These are phyloP conservation scores for Penicillium palitans DNA, from an alignment of 2,329 filamentous ascomycete species.

Conservation along the genomic window DNA sequence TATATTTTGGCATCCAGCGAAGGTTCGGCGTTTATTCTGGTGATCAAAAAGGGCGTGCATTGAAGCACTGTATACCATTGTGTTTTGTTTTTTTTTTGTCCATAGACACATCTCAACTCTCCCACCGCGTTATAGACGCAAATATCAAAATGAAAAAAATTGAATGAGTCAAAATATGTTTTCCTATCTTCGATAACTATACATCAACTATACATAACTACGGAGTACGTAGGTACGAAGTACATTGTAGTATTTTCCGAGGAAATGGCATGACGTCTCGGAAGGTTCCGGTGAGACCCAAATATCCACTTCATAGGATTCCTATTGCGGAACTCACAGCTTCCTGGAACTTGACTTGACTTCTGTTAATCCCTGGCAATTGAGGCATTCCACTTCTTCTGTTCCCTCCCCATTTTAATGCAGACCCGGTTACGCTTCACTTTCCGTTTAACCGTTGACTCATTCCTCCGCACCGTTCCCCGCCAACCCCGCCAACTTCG, in stretches of 20 bases:
- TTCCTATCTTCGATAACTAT: background rate
- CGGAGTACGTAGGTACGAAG: background rate
- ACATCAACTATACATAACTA: background rate
- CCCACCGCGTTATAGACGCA: conserved; percentile 21
- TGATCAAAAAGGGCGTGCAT: conserved; percentile 23
- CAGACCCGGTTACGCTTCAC: background rate
- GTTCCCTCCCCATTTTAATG: background rate
- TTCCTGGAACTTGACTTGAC: background rate
- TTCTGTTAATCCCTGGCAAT: background rate
- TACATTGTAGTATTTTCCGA: background rate
- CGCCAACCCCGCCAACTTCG: conserved; percentile 11
- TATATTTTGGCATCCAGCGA: conserved; percentile 26
- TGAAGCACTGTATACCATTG: conserved; percentile 24
- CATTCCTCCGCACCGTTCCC: conserved; percentile 1
- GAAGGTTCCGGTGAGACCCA: background rate
- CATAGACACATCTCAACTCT: conserved; percentile 34
- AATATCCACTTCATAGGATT: background rate
- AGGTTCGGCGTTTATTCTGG: conserved; percentile 21
- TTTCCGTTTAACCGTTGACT: conserved; percentile 4
- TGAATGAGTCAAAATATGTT: conserved; percentile 14
- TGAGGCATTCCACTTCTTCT: background rate
- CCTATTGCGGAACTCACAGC: background rate
- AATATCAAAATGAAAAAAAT: conserved; percentile 26
- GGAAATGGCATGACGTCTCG: conserved; percentile 3
- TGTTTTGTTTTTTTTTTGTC: conserved; percentile 14